A percentile compares a stretch with the other conserved stretches of the same genome.
These are phyloP conservation scores for Salix brachista DNA, from an alignment of 345 rosid genomes.

Conservation along the genomic window DNA sequence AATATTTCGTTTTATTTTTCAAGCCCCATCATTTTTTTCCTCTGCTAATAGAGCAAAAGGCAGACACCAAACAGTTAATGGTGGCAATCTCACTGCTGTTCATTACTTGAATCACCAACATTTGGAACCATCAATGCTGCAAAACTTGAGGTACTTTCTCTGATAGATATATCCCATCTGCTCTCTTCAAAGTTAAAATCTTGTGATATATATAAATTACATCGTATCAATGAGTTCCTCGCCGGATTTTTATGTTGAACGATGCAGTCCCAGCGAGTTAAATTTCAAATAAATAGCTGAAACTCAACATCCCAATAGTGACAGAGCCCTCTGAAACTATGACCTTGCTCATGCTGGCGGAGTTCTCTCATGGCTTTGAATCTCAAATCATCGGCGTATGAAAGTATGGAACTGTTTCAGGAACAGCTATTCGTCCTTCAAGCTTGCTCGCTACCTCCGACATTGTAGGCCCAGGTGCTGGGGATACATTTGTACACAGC, in stretches of 20 bases:
- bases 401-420: conserved; percentile 8
- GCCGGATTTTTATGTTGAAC: background rate
- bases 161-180: too few species aligned
- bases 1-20: background rate
- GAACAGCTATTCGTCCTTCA: conserved; percentile 15
- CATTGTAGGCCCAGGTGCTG: background rate
- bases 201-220: background rate
- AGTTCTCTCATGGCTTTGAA: conserved; percentile 40
- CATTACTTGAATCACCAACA: too few species aligned
- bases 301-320: background rate
- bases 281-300: background rate
- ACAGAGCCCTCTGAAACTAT: conserved; percentile 8
- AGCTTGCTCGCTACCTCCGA: conserved; percentile 25
- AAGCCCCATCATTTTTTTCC: background rate
- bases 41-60: too few species aligned
- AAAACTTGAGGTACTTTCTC: too few species aligned
- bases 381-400: conserved; percentile 17
- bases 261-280: background rate
- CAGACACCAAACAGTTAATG: too few species aligned
- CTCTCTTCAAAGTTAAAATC: too few species aligned
- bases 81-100: too few species aligned
- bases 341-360: conserved; percentile 23
- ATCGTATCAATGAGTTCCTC: background rate
- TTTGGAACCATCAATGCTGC: too few species aligned
- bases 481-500: too few species aligned